Base-by-base conservation (phyloP, 1,284 basidiomycete genomes). In the Moesziomyces globuligerus region DNA sequence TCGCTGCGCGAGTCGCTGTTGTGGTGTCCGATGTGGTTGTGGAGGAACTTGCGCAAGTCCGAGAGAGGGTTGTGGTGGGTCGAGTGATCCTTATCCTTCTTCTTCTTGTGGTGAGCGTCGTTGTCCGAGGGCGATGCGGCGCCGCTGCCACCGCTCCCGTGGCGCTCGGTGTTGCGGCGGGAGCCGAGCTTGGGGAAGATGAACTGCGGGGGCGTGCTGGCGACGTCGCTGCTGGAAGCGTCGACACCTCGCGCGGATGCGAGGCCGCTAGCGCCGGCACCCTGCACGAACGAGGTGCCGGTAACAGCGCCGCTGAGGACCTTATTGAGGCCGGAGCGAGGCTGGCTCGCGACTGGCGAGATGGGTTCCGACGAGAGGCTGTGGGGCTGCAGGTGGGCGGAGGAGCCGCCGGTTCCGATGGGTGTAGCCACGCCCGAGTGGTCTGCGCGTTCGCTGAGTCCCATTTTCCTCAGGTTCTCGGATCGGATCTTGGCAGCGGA, bases 1-100 rank as follows among this genome's bases (percentile, higher is more conserved):
- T 68, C 65, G 48, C 69, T 50, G 53, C 58, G 55, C 23, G 64
- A 68, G 38, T 75, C 75, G 57, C 40, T 57, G 41, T 70, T 73
- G 62, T 78, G 76, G 47, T 78, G 75, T n/a, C 76, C 76, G 42
- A 78, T 76, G 54, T 78, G 76, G 45, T 77, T 75, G 39, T 78
- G 75, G 20, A 78, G 44, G 56, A 78, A 78, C 37, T 72, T 72
- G 49, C 75, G 69, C 25, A 78, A 50, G 45, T 78, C 76, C 32
- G 48, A 51, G 21, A 78, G 73, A 39, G 76, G 76, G 32, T 74
- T 74, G 50, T 77, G 75, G 44, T 73, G 67, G 17, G 38, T 40
- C 6, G 55, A 52, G 23, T 64, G 48, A 6, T 74, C 60, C 47
- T 74, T 61, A 40, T 68, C 57, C 51, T 74, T 72, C 57, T 77